Percentiles rank a stretch among this genome's conserved stretches.
phyloP scores from a whole-genome alignment of 306 rosid genomes.

The Dryas drummondii region DNA sequence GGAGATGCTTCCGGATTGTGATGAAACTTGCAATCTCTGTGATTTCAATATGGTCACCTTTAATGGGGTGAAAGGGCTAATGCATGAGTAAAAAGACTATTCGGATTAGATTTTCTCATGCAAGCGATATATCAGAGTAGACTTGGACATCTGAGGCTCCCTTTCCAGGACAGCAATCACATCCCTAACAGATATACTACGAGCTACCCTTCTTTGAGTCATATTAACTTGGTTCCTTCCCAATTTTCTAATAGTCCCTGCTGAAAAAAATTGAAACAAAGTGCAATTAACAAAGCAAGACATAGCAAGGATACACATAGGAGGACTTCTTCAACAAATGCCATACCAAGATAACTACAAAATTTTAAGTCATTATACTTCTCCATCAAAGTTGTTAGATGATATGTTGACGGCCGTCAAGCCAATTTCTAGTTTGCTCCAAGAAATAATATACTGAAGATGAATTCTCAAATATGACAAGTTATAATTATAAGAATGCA shows the following conservation, averaged over 20 bases:
- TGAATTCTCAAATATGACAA: neutral
- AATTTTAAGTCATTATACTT: neutral
- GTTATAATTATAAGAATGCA: neutral
- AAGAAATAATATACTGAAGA: neutral
- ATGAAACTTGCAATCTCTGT: neutral
- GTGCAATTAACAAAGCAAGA: neutral
- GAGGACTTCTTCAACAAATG: neutral
- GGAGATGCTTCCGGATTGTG: neutral
- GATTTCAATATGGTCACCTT: neutral
- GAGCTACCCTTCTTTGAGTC: conserved; percentile 47
- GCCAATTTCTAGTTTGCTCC: neutral
- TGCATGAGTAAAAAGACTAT: neutral
- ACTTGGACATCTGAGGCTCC: conserved; percentile 82
- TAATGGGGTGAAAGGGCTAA: neutral
- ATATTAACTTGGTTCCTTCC: conserved; percentile 52
- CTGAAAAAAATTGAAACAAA: neutral
- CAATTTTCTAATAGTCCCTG: conserved; percentile 48
- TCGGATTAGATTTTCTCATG: conserved; percentile 52
- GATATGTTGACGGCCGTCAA: neutral
- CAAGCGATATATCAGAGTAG: conserved; percentile 57
- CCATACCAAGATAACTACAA: neutral
- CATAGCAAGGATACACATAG: neutral
- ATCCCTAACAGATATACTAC: conserved; percentile 66
- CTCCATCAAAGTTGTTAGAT: neutral
- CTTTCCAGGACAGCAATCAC: conserved; percentile 79